These are phyloP conservation scores for Thelonectria olida DNA, from an alignment of 2,329 filamentous ascomycete species.

Conservation along the genomic window DNA sequence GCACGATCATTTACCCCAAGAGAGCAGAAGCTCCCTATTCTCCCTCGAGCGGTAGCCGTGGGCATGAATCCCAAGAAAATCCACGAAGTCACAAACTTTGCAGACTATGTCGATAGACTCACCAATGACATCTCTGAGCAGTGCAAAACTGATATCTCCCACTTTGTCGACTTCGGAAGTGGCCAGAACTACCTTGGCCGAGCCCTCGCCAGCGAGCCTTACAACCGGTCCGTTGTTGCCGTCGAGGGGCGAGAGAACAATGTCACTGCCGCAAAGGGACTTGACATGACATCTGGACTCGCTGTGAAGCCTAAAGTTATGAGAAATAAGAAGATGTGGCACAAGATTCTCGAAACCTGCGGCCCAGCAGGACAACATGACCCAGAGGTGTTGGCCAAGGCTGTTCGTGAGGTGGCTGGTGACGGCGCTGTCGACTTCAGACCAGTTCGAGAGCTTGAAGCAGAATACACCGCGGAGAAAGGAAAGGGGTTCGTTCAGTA, in stretches of 20 bases:
- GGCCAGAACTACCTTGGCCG: conserved; percentile 96
- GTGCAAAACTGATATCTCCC: conserved; percentile 72
- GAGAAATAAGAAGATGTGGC: conserved; percentile 85
- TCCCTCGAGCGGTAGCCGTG: conserved; percentile 78
- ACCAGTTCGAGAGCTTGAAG: conserved; percentile 57
- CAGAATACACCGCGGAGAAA: conserved; percentile 64
- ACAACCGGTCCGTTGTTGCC: conserved; percentile 87
- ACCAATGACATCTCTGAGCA: conserved; percentile 66
- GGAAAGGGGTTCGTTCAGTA: conserved; percentile 80
- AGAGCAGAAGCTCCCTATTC: conserved; percentile 58
- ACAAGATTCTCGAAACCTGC: conserved; percentile 56
- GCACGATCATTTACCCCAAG: conserved; percentile 64
- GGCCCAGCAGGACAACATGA: conserved; percentile 51
- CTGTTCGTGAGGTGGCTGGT: conserved; percentile 46
- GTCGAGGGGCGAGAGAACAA: conserved; percentile 90
- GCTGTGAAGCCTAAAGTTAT: conserved; percentile 76
- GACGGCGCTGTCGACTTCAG: conserved; percentile 54
- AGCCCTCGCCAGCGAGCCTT: conserved; percentile 84
- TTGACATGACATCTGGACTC: conserved; percentile 85
- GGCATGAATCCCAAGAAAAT: conserved; percentile 98
- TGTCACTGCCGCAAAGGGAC: conserved; percentile 82
- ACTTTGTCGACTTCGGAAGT: conserved; percentile 95
- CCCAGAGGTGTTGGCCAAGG: conserved; percentile 45
- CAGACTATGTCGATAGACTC: conserved; percentile 78
- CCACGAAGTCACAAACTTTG: conserved; percentile 92